Conservation (phyloP, 106 monocot species). For the Apostasia ramifera region DNA sequence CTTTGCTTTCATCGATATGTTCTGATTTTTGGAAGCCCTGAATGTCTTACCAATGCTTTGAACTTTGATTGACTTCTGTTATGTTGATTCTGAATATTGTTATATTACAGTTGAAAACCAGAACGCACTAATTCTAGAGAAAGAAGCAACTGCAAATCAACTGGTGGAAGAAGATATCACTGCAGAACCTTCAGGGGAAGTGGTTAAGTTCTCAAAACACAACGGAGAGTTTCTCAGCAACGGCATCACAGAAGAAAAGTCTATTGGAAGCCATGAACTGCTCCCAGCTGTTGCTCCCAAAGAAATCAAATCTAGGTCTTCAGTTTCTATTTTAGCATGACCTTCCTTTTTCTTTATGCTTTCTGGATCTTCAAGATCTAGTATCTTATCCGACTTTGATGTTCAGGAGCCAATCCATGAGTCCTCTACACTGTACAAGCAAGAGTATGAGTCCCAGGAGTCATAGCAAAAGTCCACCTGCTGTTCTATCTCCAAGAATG, state of each 20-base stretch:
- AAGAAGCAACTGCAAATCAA: conserved; percentile 14
- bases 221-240: conserved; percentile 72
- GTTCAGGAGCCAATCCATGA: conserved; percentile 66
- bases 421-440: conserved; percentile 42
- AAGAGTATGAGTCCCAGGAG: conserved; percentile 74
- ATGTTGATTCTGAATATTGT: conserved; percentile 2
- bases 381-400: conserved; percentile 37
- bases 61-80: background rate
- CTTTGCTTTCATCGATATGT: no score
- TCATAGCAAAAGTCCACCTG: conserved; percentile 35
- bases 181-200: conserved; percentile 23
- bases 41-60: no score
- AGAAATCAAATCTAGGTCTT: conserved; percentile 62
- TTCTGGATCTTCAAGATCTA: conserved; percentile 14
- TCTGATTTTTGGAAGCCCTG: no score
- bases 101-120: conserved; percentile 27
- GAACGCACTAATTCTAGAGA: conserved; percentile 11
- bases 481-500: conserved; percentile 15
- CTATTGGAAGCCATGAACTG: conserved; percentile 27
- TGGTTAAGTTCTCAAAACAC: conserved; percentile 22
- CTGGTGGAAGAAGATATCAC: conserved; percentile 14
- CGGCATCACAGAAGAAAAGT: conserved; percentile 38
- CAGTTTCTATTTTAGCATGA: conserved; percentile 10
- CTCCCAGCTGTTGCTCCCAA: conserved; percentile 13
- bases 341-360: conserved; percentile 23